Conservation (phyloP, 2,329 filamentous ascomycete species). For the Calonectria honghensis region DNA sequence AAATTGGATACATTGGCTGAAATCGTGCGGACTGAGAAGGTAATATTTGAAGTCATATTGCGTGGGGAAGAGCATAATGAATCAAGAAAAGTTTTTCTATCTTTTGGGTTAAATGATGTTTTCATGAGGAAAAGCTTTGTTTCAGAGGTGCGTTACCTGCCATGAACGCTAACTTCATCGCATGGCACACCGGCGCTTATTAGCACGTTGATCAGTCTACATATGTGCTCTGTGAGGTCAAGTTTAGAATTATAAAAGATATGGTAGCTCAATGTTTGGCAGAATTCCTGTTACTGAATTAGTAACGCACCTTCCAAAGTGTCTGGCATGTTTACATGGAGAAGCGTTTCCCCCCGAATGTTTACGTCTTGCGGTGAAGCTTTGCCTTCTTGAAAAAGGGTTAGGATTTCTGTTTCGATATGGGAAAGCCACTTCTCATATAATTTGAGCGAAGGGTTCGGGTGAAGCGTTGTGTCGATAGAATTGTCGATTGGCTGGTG, state of each 20-base stretch:
- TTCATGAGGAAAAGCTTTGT: background rate
- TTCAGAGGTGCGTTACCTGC: background rate
- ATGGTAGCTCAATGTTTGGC: rapidly evolving
- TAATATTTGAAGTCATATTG: rapidly evolving
- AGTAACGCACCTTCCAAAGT: background rate
- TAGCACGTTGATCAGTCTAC: background rate
- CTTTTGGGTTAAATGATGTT: too few relatives aligned
- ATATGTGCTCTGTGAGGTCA: background rate
- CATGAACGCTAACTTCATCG: background rate
- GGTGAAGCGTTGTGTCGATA: rapidly evolving
- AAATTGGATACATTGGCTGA: background rate
- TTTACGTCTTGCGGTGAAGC: slow-evolving; percentile 17
- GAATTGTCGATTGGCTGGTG: background rate
- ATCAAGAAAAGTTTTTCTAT: background rate
- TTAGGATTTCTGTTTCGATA: background rate
- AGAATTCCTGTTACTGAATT: background rate
- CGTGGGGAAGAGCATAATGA: background rate
- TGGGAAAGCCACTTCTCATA: background rate
- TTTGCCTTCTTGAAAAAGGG: slow-evolving; percentile 19
- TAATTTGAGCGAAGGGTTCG: too few relatives aligned
- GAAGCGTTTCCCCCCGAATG: background rate
- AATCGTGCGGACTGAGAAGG: rapidly evolving
- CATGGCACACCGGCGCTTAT: background rate
- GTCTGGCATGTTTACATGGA: slow-evolving; percentile 4
- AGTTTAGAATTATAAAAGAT: rapidly evolving